Evolutionary conservation across 176 grass and related monocot genomes (phyloP).

Genomic region (Leersia perrieri): DNA sequence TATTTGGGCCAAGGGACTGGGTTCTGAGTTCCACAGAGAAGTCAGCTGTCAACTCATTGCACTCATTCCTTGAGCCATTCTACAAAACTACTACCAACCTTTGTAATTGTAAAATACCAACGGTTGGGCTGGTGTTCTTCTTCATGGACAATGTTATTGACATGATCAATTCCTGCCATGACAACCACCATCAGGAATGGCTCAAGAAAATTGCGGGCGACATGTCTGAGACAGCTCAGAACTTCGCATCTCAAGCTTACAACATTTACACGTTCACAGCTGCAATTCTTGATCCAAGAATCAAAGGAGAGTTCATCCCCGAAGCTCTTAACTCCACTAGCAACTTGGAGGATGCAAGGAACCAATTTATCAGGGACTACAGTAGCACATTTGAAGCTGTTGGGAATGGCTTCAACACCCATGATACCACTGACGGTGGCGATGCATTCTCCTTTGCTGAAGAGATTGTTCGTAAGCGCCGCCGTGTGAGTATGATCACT

Average conservation of each 20-base stretch:
- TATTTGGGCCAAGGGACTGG: constrained; percentile 51
- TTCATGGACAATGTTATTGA: constrained; percentile 94
- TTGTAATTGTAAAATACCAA: constrained; percentile 76
- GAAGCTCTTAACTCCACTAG: constrained; percentile 65
- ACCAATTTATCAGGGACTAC: constrained; percentile 79
- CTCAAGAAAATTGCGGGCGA: constrained; percentile 72
- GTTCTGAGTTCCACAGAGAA: constrained; percentile 56
- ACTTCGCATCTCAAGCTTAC: constrained; percentile 64
- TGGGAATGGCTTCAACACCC: constrained; percentile 45
- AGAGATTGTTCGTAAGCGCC: constrained; percentile 85
- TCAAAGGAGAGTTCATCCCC: constrained; percentile 85
- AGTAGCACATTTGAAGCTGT: constrained; percentile 52
- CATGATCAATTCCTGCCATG: constrained; percentile 55
- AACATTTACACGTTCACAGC: constrained; percentile 77
- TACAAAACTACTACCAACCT: constrained; percentile 92
- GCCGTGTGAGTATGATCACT: constrained; percentile 54
- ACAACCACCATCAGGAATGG: constrained; percentile 62
- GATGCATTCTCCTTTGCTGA: constrained; percentile 86
- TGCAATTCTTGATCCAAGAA: constrained; percentile 88
- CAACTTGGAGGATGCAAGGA: constrained; percentile 75
- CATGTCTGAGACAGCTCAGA: constrained; percentile 58
- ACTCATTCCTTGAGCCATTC: constrained; percentile 80
- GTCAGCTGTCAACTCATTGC: constrained; percentile 58
- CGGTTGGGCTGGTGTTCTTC: constrained; percentile 85
- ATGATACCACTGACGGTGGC: constrained; percentile 43